Evolutionary conservation across 2,329 filamentous ascomycete genomes (phyloP), one percentile per base, ranked within the genome.

Genomic region (Neocucurbitaria cava): DNA sequence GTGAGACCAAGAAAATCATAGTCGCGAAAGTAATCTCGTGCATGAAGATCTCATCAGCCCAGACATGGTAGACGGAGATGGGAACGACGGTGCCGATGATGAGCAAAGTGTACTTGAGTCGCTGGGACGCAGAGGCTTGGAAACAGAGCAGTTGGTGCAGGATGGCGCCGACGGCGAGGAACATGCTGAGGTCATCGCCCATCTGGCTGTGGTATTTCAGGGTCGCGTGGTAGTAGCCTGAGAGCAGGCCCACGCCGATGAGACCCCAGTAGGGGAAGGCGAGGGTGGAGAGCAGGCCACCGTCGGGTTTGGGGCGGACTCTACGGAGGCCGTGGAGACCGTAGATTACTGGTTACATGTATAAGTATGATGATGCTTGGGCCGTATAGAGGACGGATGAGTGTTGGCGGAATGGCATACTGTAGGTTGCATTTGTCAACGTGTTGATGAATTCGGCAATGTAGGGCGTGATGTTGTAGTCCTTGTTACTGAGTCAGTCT

Each of bases 181-280:
- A 78, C 84, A 86, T 86, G 49, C 82, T 82, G n/a, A 86, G 72
- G 61, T 87, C 84, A 60, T 87, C 85, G 58, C 78, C 75, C 78
- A 80, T 79, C 61, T 81, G 78, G 42, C 76, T 77, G 58, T 79
- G 77, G 53, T 79, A 79, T 50, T 79, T 79, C 41, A 80, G 55
- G 0, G 76, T 79, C 1, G 76, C 69, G 64, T 81, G 79, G 54
- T 77, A 81, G 55, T 75, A 72, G 6, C 70, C 76, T 0, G 73
- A 77, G 3, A 78, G 70, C 15, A 81, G 50, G 17, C 79, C 79
- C 6, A 81, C 79, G 33, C 69, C 65, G 18, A 77, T 75, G 8
- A 81, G 72, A 3, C 76, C 78, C 59, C 77, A 71, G 58, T 81
- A 81, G 5, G 78, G 75, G 30, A 75, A 70, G 1, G 68, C 65